Percentiles rank a stretch among this genome's conserved stretches.
These are phyloP conservation scores for Nemania sp. DNA, from an alignment of 2,329 filamentous ascomycete species.

Conservation along the genomic window DNA sequence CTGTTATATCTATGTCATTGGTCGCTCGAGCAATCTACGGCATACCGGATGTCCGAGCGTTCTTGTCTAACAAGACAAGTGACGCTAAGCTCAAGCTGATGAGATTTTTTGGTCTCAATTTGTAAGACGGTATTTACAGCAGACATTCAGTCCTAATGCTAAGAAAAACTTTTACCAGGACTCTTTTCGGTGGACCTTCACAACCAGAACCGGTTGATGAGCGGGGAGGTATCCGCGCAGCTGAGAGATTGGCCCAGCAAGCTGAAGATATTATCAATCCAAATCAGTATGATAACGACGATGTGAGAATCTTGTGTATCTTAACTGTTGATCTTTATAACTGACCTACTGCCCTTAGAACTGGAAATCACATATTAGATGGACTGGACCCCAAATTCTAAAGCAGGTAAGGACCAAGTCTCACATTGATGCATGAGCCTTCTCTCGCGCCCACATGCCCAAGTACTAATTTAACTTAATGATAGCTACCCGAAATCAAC, in stretches of 20 bases:
- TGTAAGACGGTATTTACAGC: constrained; percentile 39
- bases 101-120: constrained; percentile 61
- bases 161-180: constrained; percentile 37
- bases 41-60: constrained; percentile 56
- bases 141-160: background rate
- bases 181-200: constrained; percentile 61
- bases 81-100: constrained; percentile 56
- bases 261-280: constrained; percentile 53
- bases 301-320: constrained; percentile 25
- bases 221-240: constrained; percentile 56
- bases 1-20: constrained; percentile 62
- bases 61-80: constrained; percentile 62
- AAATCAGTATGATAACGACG: constrained; percentile 60
- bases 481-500: constrained; percentile 20
- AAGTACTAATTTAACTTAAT: background rate
- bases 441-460: background rate
- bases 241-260: constrained; percentile 46
- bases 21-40: constrained; percentile 55
- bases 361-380: constrained; percentile 58
- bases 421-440: background rate
- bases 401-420: constrained; percentile 43
- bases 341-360: constrained; percentile 42
- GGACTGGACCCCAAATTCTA: constrained; percentile 63
- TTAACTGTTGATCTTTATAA: background rate
- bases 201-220: constrained; percentile 59